Base-by-base conservation (phyloP, 1,284 basidiomycete species). In the Ganoderma leucocontextum region DNA sequence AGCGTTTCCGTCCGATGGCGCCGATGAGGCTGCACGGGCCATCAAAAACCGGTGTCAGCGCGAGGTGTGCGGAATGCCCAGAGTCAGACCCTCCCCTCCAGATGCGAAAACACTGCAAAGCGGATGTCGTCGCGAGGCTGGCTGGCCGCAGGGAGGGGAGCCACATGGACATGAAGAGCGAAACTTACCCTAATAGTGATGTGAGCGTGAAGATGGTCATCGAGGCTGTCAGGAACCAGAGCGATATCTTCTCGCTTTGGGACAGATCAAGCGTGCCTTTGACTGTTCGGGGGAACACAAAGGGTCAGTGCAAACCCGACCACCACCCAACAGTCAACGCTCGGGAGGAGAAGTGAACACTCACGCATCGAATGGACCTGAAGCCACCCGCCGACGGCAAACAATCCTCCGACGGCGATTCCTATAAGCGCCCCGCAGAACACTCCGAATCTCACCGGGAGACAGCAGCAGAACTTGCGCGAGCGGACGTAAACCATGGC, bases 361-460 rank as follows among this genome's bases (percentile, higher is more conserved):
- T 68, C 67, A 79, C 78, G 62, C 57, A 71, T 60, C 25, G 71
- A 70, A 70, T 74, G 70, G 35, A 77, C 62, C 57, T 73, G 64
- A 39, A 74, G 66, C 84, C 85, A 89, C 36, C 83, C 83, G 49
- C 81, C 78, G 53, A 81, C 80, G 64, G 84, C 80, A 42, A 88
- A 73, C 55, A 83, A 76, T 0, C 81, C 80, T 39, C 86, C 87
- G 39, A 81, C 76, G 49, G 81, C 72, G 68, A 87, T 77, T 55
- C 83, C 82, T 29, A 87, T 69, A 35, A 86, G 74, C 59, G 84
- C 81, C 69, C 88, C 80, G 72, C 89, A 86, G 76, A 89, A 86
- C 44, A 89, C 87, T 69, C 88, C 88, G 68, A 88, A 82, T 72
- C 87, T 83, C 77, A 90, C 86, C 61, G 89, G 86, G 75, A 90